Base-by-base conservation (phyloP, 179 eudicot genomes). In the Patellifolia procumbens region DNA sequence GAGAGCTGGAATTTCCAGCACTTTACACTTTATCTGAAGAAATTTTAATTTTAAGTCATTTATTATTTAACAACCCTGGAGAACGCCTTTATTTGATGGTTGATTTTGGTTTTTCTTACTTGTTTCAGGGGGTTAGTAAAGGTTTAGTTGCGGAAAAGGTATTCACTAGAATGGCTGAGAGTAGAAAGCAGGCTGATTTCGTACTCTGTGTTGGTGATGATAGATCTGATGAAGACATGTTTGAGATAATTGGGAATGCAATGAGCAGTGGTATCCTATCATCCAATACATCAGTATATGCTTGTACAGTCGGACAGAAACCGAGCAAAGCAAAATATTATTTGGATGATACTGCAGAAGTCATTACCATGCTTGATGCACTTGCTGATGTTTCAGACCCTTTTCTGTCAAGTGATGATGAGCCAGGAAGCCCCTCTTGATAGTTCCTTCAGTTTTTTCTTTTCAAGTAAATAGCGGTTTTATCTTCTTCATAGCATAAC, bases 161-260 rank as follows among this genome's bases (percentile, higher is more conserved):
- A 62, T 85, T 92, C 67, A 73, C 69, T 34, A 87, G 80, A 73
- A 91, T 89, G 96, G 78, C 74, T 10, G 79, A 87, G 80, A 83
- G 76, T 67, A 88, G 88, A 63, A 88, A 80, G 83, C 86, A 82
- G 65, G 96, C 97, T 9, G 95, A 91, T 80, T 92, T 92, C 29
- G 93, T 92, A 35, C 88, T 91, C 2, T 92, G 97, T 70, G 84
- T 92, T 46, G 97, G 97, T 29, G 97, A 92, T 74, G 97, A 92
- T 61, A 69, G 96, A 70, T 92, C 97, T 6, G 97, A 92, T n/a
- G 97, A 92, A 76, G 97, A 92, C 84, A 92, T 92, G 97, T 92
- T 92, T 83, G 97, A 91, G 83, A 85, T 89, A 46, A 89, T 92
- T 51, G 88, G 75, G 72, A 86, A 70, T 52, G 94, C 97, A 51